Conservation (phyloP, 768 basidiomycete species). For the Xerocomellus intermedius region DNA sequence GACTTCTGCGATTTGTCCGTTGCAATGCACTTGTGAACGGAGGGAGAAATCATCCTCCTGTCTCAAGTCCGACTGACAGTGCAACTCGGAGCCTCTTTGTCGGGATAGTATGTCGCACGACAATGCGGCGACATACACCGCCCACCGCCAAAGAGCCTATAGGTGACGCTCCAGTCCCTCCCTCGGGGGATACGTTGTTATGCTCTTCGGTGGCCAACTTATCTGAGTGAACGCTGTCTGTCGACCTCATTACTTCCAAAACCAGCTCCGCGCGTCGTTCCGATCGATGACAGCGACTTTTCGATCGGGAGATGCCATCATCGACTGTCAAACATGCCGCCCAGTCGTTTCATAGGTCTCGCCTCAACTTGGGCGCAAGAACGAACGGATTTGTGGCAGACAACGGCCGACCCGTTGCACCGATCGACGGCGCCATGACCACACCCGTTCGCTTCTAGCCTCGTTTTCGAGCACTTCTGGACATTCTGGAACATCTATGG, state of each 20-base stretch:
- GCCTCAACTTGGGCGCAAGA: not conserved
- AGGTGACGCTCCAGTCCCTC: not conserved
- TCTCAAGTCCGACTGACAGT: not conserved
- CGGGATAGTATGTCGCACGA: not conserved
- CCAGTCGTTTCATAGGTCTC: not conserved
- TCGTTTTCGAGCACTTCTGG: constrained; percentile 10
- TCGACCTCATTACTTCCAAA: constrained; percentile 9
- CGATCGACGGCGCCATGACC: not conserved
- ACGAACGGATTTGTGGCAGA: not conserved
- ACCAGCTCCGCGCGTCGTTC: constrained; percentile 15
- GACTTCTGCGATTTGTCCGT: not conserved
- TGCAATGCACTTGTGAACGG: not conserved
- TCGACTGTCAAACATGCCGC: constrained; percentile 4
- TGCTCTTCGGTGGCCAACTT: not conserved
- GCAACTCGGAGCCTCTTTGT: not conserved
- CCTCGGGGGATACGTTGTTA: not conserved
- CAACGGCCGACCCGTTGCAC: not conserved
- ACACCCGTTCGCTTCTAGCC: not conserved
- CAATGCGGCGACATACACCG: not conserved
- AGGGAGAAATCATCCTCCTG: not conserved
- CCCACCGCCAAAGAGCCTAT: not conserved
- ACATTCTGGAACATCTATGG: constrained; percentile 17
- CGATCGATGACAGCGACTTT: constrained; percentile 19
- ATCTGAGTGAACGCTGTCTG: constrained; percentile 2
- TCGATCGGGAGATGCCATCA: constrained; percentile 23